Evolutionary conservation across 306 rosid species (phyloP), one percentile per base, ranked within the genome.

Genomic region (Rubus idaeus): DNA sequence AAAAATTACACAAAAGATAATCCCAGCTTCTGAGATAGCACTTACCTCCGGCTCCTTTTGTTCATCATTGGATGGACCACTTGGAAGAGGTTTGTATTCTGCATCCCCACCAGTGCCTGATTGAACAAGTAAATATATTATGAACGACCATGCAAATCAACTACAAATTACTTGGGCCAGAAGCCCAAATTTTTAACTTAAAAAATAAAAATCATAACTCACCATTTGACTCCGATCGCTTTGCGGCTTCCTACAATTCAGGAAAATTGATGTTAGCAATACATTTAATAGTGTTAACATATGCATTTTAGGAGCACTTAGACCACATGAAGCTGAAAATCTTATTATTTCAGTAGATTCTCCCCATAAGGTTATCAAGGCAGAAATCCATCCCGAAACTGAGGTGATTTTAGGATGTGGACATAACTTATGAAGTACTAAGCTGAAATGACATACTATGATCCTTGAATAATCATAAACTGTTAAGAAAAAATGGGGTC

Each of bases 51-150:
- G 8, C 56, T 85, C 88, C 65, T 84, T 81, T 68, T 67, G 76
- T 3, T 37, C 8, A 17, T 40, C 79, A 64, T 14, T 83, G 45
- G 52, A 68, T 26, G 97, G 97, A 57, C 91, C 96, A 64, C 79
- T 77, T 11, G 99, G 88, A 80, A 95, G 97, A 77, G 89, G 83
- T 76, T 84, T 91, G 81, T 95, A 95, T 56, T 87, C 99, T 49
- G 64, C 92, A 75, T 80, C 77, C 21, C 51, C 96, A 56, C 82
- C 90, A 71, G 82, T 71, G 70, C 87, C 96, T 90, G 76, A 76
- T 86, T 69, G 68, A 86, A 51, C 40, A 73, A 50, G 78, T 80
- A 64, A 62, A 58, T 20, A 68, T 26, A 80, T 39, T 8, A 64
- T 39, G 13, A 26, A 30, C 4, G 16, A 78, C 68, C 46, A 83